Percentiles rank a stretch among this genome's conserved stretches.
Conservation (phyloP, 225 moss, liverwort and hornwort species). For the Antitrichia curtipendula region DNA sequence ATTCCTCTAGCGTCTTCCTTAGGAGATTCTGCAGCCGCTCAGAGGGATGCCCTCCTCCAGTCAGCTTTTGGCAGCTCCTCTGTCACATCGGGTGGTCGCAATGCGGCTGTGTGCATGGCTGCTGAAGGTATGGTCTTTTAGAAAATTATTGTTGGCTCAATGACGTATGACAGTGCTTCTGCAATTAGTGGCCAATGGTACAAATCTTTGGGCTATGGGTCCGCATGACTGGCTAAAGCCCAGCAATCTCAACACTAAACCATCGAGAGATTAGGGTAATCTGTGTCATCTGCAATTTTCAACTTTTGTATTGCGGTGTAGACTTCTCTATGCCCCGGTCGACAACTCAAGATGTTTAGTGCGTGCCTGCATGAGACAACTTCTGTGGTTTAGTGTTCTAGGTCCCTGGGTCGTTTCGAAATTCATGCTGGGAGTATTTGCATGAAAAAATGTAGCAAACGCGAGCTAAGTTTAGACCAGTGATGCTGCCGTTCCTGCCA, state of each 20-base stretch:
- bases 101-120: slow-evolving; percentile 72
- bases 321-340: neutral
- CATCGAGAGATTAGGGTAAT: neutral
- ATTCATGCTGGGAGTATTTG: neutral
- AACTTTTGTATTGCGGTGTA: neutral
- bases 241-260: neutral
- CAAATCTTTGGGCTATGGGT: neutral
- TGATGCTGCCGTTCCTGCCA: neutral
- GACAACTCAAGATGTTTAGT: neutral
- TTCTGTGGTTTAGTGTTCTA: slow-evolving; percentile 1
- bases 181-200: neutral
- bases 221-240: neutral
- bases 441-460: neutral
- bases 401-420: neutral
- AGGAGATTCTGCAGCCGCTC: neutral
- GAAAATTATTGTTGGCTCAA: neutral
- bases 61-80: neutral
- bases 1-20: slow-evolving; percentile 5
- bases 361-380: neutral
- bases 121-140: slow-evolving; percentile 30
- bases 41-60: slow-evolving; percentile 11
- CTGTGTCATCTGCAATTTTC: neutral
- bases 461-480: neutral
- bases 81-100: slow-evolving; percentile 14
- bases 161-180: neutral